Percentiles rank a stretch among this genome's conserved stretches.
phyloP scores from a whole-genome alignment of 2,329 filamentous ascomycete genomes.

The Graphiopsis chlorocephala region DNA sequence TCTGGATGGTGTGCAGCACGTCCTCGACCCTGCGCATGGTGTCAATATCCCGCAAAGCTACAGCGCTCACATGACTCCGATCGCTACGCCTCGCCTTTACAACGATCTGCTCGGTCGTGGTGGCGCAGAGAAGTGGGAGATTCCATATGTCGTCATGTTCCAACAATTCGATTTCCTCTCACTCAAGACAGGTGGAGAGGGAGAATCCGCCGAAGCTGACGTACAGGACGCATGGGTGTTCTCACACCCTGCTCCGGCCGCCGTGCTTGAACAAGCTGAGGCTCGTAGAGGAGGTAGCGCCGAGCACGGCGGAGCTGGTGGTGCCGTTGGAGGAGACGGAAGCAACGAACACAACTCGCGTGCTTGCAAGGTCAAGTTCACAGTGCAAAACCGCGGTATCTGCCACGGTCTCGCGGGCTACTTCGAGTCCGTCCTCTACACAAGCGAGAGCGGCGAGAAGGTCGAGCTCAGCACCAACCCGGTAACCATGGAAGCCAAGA shows the following conservation, averaged over 20 bases:
- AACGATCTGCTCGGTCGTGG: constrained; percentile 70
- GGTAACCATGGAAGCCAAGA: constrained; percentile 86
- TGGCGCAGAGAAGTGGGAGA: constrained; percentile 67
- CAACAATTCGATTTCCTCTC: constrained; percentile 76
- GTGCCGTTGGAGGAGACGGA: constrained; percentile 71
- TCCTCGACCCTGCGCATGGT: constrained; percentile 74
- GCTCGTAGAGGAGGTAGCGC: constrained; percentile 62
- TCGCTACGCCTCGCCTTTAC: constrained; percentile 81
- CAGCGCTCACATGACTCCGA: constrained; percentile 89
- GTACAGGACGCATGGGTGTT: constrained; percentile 82
- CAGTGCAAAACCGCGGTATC: constrained; percentile 72
- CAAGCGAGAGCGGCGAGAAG: constrained; percentile 40
- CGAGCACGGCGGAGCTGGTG: constrained; percentile 66
- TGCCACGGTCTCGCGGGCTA: constrained; percentile 91
- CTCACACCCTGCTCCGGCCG: constrained; percentile 65
- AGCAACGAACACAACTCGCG: constrained; percentile 89
- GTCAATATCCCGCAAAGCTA: constrained; percentile 94
- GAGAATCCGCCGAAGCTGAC: constrained; percentile 36
- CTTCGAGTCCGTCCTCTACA: constrained; percentile 94
- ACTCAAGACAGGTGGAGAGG: background rate
- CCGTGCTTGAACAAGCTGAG: constrained; percentile 56
- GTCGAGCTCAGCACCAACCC: constrained; percentile 92
- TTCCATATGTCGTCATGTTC: constrained; percentile 91
- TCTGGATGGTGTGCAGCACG: constrained; percentile 89
- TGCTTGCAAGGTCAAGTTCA: constrained; percentile 75